Evolutionary conservation across 768 basidiomycete species (phyloP).

Genomic region (Lepiota brunneoincarnata): DNA sequence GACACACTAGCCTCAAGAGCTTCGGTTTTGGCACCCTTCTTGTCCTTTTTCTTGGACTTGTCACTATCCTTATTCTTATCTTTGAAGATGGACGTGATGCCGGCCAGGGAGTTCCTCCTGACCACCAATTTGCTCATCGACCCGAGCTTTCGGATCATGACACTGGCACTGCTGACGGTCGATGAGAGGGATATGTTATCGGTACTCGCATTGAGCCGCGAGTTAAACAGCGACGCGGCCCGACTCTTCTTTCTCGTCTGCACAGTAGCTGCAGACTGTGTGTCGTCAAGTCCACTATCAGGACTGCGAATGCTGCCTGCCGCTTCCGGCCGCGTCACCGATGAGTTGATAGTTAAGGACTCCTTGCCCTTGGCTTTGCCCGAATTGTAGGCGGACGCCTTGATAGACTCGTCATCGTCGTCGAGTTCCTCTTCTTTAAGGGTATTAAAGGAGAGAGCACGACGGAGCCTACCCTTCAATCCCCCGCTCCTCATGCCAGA

Average conservation of each 20-base stretch:
- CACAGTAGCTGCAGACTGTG: conserved; percentile 39
- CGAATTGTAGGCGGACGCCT: conserved; percentile 31
- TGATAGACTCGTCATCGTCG: conserved; percentile 37
- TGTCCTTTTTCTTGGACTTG: conserved; percentile 38
- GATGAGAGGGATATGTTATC: conserved; percentile 95
- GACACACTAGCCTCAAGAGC: conserved; percentile 71
- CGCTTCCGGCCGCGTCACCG: conserved; percentile 21
- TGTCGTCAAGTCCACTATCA: conserved; percentile 37
- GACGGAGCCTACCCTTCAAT: conserved; percentile 73
- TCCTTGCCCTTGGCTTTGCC: conserved; percentile 33
- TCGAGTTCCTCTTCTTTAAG: conserved; percentile 53
- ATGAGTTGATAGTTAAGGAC: conserved; percentile 25
- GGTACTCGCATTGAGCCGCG: conserved; percentile 80
- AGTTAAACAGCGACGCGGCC: conserved; percentile 80
- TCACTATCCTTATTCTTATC: conserved; percentile 62
- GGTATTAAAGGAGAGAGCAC: conserved; percentile 64
- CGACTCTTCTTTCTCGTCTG: conserved; percentile 71
- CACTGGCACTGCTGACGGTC: conserved; percentile 90
- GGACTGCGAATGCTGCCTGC: conserved; percentile 22
- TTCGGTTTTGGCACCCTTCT: conserved; percentile 61
- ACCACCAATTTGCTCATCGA: conserved; percentile 81
- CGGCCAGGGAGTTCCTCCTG: conserved; percentile 82
- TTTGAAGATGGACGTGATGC: conserved; percentile 93
- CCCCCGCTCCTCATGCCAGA: conserved; percentile 57
- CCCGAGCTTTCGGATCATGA: conserved; percentile 96